These are phyloP conservation scores for Penicillium polonicum DNA, from an alignment of 2,329 filamentous ascomycete species.

Conservation along the genomic window DNA sequence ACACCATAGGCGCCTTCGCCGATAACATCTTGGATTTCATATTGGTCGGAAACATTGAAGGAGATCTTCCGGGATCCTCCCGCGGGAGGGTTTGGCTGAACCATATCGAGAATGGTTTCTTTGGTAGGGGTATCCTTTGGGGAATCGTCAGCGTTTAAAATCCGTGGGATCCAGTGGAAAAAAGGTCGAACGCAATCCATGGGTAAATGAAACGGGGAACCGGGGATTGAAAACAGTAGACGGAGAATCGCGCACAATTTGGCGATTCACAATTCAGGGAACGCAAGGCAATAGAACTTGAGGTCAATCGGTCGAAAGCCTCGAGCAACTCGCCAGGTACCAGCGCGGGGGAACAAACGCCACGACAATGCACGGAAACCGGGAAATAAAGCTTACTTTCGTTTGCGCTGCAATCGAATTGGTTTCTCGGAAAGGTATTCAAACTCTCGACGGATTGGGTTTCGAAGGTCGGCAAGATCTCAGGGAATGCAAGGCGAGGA, in stretches of 20 bases:
- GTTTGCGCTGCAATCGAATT: slow-evolving; percentile 13
- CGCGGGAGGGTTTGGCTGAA: slow-evolving; percentile 47
- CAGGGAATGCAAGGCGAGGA: background rate
- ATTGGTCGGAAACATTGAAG: slow-evolving; percentile 99
- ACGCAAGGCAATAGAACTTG: background rate
- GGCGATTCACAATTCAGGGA: background rate
- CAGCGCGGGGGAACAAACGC: background rate
- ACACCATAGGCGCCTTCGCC: slow-evolving; percentile 98
- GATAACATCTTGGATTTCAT: slow-evolving; percentile 99
- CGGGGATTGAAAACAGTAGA: background rate
- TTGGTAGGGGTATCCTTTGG: slow-evolving; percentile 4
- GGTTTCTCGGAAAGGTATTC: background rate
- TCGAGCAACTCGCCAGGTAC: background rate
- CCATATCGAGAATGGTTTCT: slow-evolving; percentile 39
- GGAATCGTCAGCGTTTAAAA: slow-evolving; percentile 13
- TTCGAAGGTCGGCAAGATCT: background rate
- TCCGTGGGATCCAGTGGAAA: slow-evolving; percentile 3
- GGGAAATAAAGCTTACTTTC: slow-evolving; percentile 18
- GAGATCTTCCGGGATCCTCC: slow-evolving; percentile 84
- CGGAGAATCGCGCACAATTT: background rate
- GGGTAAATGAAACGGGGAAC: background rate
- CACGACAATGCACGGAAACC: background rate
- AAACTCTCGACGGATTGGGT: background rate
- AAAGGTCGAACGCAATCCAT: slow-evolving; percentile 12
- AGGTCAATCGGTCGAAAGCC: background rate